A percentile compares a stretch with the other conserved stretches of the same genome.
phyloP scores from a whole-genome alignment of 805 yeast species.

The Sugiyamaella smithiae region DNA sequence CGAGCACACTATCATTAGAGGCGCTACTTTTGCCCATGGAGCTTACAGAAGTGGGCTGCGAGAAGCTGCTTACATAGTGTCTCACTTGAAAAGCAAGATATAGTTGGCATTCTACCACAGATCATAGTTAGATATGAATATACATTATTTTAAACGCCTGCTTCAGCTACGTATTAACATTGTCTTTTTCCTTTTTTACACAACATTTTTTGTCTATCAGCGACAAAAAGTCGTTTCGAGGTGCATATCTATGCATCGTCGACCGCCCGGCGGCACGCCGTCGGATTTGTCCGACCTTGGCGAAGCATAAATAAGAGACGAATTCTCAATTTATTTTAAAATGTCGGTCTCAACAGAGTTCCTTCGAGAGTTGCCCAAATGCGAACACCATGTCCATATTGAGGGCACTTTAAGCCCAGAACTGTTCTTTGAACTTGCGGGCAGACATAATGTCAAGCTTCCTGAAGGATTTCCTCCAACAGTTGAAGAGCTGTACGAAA shows the following conservation, averaged over 20 bases:
- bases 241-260: too few species aligned
- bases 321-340: not conserved
- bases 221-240: too few species aligned
- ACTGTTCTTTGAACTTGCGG: constrained; percentile 63
- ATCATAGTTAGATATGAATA: too few species aligned
- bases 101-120: too few species aligned
- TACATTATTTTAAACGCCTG: too few species aligned
- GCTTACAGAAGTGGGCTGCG: constrained; percentile 77
- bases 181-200: too few species aligned
- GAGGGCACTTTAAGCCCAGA: constrained; percentile 84
- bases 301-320: too few species aligned
- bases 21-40: constrained; percentile 91
- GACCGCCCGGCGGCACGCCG: constrained; percentile 8
- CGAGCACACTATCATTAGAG: constrained; percentile 82
- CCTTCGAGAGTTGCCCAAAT: constrained; percentile 71
- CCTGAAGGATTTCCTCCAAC: constrained; percentile 64
- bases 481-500: constrained; percentile 52
- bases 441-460: constrained; percentile 56
- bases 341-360: constrained; percentile 42
- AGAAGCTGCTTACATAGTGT: constrained; percentile 44
- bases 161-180: too few species aligned
- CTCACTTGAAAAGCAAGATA: constrained; percentile 10
- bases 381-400: constrained; percentile 82
- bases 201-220: too few species aligned
- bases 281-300: not conserved